Conservation (phyloP, 2,329 filamentous ascomycete species). For the Ophiostoma ulmi region DNA sequence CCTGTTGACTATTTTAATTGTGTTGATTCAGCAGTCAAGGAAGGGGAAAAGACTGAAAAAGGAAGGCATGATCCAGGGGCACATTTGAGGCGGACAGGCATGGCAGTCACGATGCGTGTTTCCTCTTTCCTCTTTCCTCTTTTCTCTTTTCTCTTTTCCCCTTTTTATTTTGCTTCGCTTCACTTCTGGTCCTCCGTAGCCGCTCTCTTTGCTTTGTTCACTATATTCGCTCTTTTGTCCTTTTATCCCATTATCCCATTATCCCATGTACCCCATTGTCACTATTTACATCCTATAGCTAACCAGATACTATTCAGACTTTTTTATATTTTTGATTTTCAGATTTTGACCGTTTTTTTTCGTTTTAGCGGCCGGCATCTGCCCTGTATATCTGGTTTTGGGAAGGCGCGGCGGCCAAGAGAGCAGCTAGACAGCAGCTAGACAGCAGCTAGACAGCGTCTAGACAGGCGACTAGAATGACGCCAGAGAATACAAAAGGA, state of each 20-base stretch:
- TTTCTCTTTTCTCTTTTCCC: background rate
- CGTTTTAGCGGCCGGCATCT: conserved; percentile 2
- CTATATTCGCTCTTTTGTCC: background rate
- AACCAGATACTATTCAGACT: background rate
- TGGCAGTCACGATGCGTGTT: conserved; percentile 1
- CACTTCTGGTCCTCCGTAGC: background rate
- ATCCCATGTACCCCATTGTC: background rate
- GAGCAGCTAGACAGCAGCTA: background rate
- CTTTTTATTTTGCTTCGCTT: background rate
- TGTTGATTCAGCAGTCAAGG: background rate
- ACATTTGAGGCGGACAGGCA: background rate
- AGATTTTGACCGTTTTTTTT: conserved; percentile 2
- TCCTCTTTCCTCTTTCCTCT: background rate
- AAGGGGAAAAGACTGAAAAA: background rate
- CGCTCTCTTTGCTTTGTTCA: background rate
- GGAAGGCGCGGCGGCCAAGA: conserved; percentile 12
- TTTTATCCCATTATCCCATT: background rate
- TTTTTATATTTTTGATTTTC: background rate
- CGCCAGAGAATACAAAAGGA: conserved; percentile 14
- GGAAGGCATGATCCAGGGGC: conserved; percentile 9
- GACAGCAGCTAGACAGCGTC: background rate
- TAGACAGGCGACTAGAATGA: background rate
- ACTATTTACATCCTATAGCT: background rate
- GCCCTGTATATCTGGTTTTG: conserved; percentile 16
- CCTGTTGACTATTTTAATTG: no score